Evolutionary conservation across 768 basidiomycete species (phyloP).

Genomic region (Tulasnella calospora): DNA sequence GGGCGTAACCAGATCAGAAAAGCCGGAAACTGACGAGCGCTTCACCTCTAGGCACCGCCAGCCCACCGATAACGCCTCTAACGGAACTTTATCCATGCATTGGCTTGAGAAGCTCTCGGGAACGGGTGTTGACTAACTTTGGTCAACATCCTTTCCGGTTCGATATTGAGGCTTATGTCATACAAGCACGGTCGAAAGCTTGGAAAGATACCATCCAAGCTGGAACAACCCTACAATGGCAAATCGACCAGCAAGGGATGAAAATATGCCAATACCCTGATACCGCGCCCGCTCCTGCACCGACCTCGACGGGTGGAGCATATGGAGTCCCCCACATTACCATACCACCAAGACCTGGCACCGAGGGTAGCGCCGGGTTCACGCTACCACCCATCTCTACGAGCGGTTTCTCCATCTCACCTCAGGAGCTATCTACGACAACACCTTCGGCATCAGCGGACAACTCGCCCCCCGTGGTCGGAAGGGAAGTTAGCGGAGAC

Average conservation of each 20-base stretch:
- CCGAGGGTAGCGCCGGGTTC: not conserved
- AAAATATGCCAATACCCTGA: not conserved
- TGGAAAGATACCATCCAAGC: conserved; percentile 57
- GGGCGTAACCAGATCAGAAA: conserved; percentile 11
- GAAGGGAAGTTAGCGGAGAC: conserved; percentile 41
- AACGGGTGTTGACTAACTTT: conserved; percentile 81
- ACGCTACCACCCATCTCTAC: not conserved
- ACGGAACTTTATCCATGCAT: conserved; percentile 78
- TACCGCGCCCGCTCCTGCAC: not conserved
- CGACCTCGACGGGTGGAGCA: not conserved
- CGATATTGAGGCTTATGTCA: conserved; percentile 84
- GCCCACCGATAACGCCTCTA: conserved; percentile 49
- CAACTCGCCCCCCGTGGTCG: not conserved
- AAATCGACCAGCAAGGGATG: conserved; percentile 12
- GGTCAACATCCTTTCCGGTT: conserved; percentile 79
- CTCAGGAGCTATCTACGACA: not conserved
- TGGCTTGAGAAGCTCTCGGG: conserved; percentile 74
- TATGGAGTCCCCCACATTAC: not conserved
- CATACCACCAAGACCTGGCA: not conserved
- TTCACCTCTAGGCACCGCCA: conserved; percentile 19
- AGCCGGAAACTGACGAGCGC: not conserved
- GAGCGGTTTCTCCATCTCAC: conserved; percentile 7
- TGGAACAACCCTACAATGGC: conserved; percentile 30
- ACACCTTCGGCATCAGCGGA: not conserved
- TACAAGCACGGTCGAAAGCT: conserved; percentile 57